Evolutionary conservation across 345 rosid species (phyloP).

Genomic region (Brassica carinata): DNA sequence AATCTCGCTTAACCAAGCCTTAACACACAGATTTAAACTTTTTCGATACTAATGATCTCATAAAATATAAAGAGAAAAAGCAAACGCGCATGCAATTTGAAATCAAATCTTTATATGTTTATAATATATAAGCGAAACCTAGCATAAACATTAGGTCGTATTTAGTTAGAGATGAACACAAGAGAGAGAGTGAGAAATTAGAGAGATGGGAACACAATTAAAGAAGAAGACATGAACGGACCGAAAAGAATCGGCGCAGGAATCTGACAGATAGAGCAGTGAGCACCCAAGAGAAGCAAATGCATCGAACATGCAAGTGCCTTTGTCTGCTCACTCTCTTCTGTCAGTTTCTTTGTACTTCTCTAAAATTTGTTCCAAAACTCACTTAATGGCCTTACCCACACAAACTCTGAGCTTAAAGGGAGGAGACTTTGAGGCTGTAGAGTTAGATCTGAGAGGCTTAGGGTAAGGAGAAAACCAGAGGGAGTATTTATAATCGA

Average conservation of each 20-base stretch:
- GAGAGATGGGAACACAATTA: neutral
- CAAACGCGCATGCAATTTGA: slow-evolving; percentile 32
- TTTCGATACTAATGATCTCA: slow-evolving; percentile 36
- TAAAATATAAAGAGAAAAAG: slow-evolving; percentile 34
- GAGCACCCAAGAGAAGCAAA: slow-evolving; percentile 88
- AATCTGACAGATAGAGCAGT: slow-evolving; percentile 92
- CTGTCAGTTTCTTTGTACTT: slow-evolving; percentile 75
- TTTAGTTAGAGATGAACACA: slow-evolving; percentile 5
- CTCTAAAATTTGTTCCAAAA: slow-evolving; percentile 11
- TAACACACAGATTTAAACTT: slow-evolving; percentile 38
- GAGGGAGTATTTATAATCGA: slow-evolving; percentile 28
- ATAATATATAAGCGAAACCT: neutral
- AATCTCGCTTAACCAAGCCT: slow-evolving; percentile 53
- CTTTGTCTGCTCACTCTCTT: slow-evolving; percentile 99
- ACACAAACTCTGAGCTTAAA: neutral
- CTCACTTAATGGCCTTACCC: slow-evolving; percentile 9
- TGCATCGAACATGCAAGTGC: slow-evolving; percentile 64
- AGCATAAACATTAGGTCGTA: neutral
- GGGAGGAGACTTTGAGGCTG: slow-evolving; percentile 5
- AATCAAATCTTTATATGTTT: slow-evolving; percentile 6
- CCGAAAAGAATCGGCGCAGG: slow-evolving; percentile 49
- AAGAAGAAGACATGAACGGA: slow-evolving; percentile 40
- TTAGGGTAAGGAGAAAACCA: slow-evolving; percentile 23
- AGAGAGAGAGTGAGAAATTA: neutral
- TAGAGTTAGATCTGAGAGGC: slow-evolving; percentile 36